phyloP scores from a whole-genome alignment of 441 rosid species.

The Hura crepitans region DNA sequence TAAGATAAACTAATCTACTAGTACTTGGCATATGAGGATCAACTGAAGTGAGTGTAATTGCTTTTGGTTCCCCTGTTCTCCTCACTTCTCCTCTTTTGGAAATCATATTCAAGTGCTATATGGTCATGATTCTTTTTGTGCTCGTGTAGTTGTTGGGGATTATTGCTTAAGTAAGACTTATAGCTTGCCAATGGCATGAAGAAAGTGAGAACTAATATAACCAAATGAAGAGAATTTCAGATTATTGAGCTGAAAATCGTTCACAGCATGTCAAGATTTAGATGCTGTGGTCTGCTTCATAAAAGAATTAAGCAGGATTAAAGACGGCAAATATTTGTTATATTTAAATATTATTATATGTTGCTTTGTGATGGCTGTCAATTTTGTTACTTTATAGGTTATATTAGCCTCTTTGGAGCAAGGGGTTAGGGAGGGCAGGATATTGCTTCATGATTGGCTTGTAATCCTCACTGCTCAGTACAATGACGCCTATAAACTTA shows the following conservation, averaged over 20 bases:
- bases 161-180: neutral
- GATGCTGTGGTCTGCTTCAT: neutral
- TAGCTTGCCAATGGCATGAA: neutral
- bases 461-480: conserved; percentile 85
- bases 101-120: neutral
- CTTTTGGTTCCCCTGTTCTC: too few relatives aligned
- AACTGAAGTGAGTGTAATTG: neutral
- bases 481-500: conserved; percentile 65
- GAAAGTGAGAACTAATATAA: neutral
- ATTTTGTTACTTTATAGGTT: conserved; percentile 41
- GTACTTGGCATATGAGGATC: neutral
- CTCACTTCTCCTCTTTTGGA: neutral
- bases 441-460: conserved; percentile 94
- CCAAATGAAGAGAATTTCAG: neutral
- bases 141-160: neutral
- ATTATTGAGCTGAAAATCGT: neutral
- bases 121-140: neutral
- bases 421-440: conserved; percentile 92
- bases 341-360: neutral
- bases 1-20: neutral
- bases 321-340: neutral
- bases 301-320: neutral
- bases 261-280: neutral
- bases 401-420: conserved; percentile 84
- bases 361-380: conserved; percentile 5